phyloP scores from a whole-genome alignment of 202 grass and related monocot genomes.

The Cymbopogon flexuosus region DNA sequence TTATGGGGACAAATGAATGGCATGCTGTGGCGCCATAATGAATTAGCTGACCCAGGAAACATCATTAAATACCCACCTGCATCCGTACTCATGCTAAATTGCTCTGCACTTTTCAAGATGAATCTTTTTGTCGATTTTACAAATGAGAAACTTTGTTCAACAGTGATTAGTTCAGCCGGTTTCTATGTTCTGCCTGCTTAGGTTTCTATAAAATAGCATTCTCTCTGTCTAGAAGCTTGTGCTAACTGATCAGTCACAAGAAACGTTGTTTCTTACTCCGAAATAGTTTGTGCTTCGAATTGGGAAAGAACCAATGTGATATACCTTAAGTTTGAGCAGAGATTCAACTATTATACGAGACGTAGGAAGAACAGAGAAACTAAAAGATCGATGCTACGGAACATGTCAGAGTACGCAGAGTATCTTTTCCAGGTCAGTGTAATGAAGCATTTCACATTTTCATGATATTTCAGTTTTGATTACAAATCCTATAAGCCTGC shows the following conservation, averaged over 20 bases:
- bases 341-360: conserved; percentile 67
- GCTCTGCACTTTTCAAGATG: background rate
- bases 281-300: conserved; percentile 1
- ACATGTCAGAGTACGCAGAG: conserved; percentile 74
- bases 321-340: conserved; percentile 42
- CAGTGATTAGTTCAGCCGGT: background rate
- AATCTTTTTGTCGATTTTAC: background rate
- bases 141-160: background rate
- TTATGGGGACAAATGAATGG: background rate
- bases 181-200: background rate
- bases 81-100: background rate
- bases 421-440: conserved; percentile 70
- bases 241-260: background rate
- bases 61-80: background rate
- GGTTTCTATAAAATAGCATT: background rate
- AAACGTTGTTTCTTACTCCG: background rate
- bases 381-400: conserved; percentile 54
- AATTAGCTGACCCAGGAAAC: background rate
- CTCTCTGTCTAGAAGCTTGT: background rate
- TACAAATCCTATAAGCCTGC: conserved; percentile 3
- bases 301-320: conserved; percentile 20
- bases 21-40: background rate
- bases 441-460: background rate
- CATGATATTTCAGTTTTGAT: background rate
- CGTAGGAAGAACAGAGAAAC: conserved; percentile 66